Percentiles rank a stretch among this genome's conserved stretches.
phyloP scores from a whole-genome alignment of 2,329 filamentous ascomycete genomes.

The Talaromyces islandicus region DNA sequence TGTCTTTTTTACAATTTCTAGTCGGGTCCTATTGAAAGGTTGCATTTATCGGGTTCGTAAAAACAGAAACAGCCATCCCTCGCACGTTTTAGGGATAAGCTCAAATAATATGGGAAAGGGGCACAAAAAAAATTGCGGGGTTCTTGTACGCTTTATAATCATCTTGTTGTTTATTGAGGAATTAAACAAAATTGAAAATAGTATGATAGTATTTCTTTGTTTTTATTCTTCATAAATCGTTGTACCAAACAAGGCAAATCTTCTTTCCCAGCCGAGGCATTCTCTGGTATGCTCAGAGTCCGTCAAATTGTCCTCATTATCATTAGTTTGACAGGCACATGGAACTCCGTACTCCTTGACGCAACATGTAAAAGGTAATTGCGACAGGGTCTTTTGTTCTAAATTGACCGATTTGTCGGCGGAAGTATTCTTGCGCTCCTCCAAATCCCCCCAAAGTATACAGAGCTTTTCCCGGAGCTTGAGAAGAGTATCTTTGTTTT shows the following conservation, averaged over 20 bases:
- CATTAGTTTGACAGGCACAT: slow-evolving; percentile 18
- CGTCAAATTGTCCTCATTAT: slow-evolving; percentile 16
- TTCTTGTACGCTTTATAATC: background rate
- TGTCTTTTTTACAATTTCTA: background rate
- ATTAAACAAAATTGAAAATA: background rate
- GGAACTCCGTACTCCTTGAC: slow-evolving; percentile 64
- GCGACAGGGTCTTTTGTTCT: slow-evolving; percentile 32
- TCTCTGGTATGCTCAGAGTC: slow-evolving; percentile 35
- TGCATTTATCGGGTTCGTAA: background rate
- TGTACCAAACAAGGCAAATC: slow-evolving; percentile 61
- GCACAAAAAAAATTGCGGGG: background rate
- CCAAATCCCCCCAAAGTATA: slow-evolving; percentile 77
- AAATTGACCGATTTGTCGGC: slow-evolving; percentile 16
- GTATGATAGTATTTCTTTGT: background rate
- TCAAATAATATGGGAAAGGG: background rate
- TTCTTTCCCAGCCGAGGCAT: slow-evolving; percentile 52
- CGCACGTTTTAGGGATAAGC: background rate
- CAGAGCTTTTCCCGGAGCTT: slow-evolving; percentile 65
- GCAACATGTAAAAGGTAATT: slow-evolving; percentile 63
- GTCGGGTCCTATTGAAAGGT: background rate
- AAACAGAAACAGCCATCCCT: background rate
- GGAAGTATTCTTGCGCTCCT: slow-evolving; percentile 57
- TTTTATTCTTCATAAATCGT: slow-evolving; percentile 40
- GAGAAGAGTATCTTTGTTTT: slow-evolving; percentile 44
- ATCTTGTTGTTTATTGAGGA: background rate